A percentile compares a stretch with the other conserved stretches of the same genome.
Evolutionary conservation across 2,329 filamentous ascomycete species (phyloP).

Genomic region (Sordariomycetes sp.): DNA sequence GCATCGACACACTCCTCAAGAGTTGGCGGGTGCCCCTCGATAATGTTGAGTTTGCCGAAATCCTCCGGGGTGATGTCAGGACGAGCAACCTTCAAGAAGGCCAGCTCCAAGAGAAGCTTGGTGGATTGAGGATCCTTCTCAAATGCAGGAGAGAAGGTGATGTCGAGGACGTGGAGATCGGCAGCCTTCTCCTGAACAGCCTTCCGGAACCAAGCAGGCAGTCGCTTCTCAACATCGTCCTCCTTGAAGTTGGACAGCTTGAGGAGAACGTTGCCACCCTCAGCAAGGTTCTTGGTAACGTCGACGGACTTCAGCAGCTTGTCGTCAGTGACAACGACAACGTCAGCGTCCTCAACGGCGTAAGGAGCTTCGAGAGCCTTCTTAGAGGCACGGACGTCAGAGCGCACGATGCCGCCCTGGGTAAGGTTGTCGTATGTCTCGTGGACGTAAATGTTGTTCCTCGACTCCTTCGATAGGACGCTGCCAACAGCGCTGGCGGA

Average conservation of each 20-base stretch:
- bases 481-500: constrained; percentile 53
- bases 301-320: constrained; percentile 73
- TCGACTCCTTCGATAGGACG: constrained; percentile 64
- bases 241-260: constrained; percentile 73
- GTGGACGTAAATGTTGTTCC: constrained; percentile 50
- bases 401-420: constrained; percentile 71
- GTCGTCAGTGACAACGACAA: constrained; percentile 69
- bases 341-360: constrained; percentile 67
- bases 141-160: constrained; percentile 57
- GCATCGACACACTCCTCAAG: constrained; percentile 53
- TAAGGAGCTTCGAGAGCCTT: constrained; percentile 82
- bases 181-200: constrained; percentile 60
- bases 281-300: constrained; percentile 59
- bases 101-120: constrained; percentile 64
- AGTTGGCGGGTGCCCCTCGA: constrained; percentile 42
- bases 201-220: constrained; percentile 63
- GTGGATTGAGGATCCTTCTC: constrained; percentile 56
- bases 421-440: constrained; percentile 56
- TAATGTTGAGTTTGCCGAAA: constrained; percentile 54
- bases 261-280: constrained; percentile 64
- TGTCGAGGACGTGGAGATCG: constrained; percentile 67
- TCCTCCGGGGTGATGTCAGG: constrained; percentile 54
- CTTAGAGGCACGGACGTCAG: constrained; percentile 75
- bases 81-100: constrained; percentile 72
- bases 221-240: constrained; percentile 81